Conservation (phyloP, 306 rosid genomes). For the Betula pendula region DNA sequence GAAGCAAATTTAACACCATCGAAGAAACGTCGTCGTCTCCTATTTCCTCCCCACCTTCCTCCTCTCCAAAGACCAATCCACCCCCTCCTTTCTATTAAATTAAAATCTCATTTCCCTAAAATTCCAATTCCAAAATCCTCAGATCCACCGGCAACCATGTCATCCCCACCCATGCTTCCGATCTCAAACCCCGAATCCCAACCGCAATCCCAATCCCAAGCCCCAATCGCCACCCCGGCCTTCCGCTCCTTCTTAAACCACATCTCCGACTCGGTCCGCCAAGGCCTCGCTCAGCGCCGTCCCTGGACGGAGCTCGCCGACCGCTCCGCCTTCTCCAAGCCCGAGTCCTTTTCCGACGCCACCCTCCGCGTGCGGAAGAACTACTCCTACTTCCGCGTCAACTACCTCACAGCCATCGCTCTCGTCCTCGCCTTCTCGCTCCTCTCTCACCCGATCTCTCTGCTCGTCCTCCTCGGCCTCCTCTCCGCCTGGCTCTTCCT, state of each 20-base stretch:
- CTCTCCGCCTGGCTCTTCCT: slow-evolving; percentile 88
- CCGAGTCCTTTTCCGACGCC: slow-evolving; percentile 79
- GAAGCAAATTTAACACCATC: neutral
- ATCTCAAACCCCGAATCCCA: slow-evolving; percentile 40
- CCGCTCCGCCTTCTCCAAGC: slow-evolving; percentile 72
- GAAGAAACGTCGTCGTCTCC: neutral
- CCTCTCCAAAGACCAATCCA: neutral
- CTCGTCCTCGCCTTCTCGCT: slow-evolving; percentile 64
- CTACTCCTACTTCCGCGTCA: slow-evolving; percentile 81
- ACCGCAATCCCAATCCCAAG: slow-evolving; percentile 34
- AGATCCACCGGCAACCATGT: slow-evolving; percentile 30
- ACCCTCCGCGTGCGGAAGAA: slow-evolving; percentile 82
- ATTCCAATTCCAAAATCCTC: neutral
- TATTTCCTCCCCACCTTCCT: neutral
- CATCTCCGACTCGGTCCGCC: slow-evolving; percentile 56
- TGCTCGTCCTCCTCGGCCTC: slow-evolving; percentile 59
- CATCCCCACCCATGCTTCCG: slow-evolving; percentile 63
- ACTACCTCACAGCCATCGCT: slow-evolving; percentile 59
- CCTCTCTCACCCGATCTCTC: slow-evolving; percentile 68
- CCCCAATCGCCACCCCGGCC: slow-evolving; percentile 56
- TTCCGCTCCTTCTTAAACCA: slow-evolving; percentile 59
- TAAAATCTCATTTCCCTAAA: neutral
- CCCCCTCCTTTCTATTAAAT: neutral
- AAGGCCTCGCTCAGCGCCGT: slow-evolving; percentile 80
- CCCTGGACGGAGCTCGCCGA: slow-evolving; percentile 82